phyloP scores from a whole-genome alignment of 78 protist species.

The Dictyostelium capitatum region DNA sequence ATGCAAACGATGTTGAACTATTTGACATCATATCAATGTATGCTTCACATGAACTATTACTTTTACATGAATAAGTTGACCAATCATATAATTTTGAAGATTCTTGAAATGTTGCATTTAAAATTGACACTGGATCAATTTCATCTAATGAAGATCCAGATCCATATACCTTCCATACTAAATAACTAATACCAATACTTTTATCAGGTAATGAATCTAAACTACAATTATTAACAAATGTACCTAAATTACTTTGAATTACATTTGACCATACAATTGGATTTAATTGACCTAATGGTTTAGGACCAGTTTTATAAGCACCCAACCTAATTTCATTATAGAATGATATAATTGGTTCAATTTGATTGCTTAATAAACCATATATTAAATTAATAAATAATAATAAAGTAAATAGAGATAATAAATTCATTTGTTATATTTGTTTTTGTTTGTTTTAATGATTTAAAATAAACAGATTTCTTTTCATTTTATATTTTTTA shows the following conservation, averaged over 20 bases:
- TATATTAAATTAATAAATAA: no score
- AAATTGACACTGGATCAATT: constrained; percentile 5
- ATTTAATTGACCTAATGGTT: constrained; percentile 31
- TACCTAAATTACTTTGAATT: not conserved
- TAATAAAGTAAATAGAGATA: no score
- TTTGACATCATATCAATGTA: constrained; percentile 42
- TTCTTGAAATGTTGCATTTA: constrained; percentile 20
- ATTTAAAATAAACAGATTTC: no score
- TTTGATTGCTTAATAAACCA: no score
- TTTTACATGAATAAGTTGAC: constrained; percentile 17
- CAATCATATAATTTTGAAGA: constrained; percentile 52
- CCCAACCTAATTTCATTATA: constrained; percentile 19
- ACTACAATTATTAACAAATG: constrained; percentile 26
- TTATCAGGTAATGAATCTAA: not conserved
- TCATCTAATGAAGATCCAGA: not conserved
- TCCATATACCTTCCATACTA: not conserved
- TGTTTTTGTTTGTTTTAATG: no score
- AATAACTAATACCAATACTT: no score
- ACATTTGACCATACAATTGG: not conserved
- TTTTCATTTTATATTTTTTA: no score
- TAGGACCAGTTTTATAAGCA: constrained; percentile 28
- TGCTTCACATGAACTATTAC: not conserved
- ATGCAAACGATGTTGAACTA: constrained; percentile 17
- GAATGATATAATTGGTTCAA: not conserved
- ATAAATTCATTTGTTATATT: no score